Evolutionary conservation across 1,284 basidiomycete genomes (phyloP), one percentile per base, ranked within the genome.

Genomic region (Ustilago shanxiensis): DNA sequence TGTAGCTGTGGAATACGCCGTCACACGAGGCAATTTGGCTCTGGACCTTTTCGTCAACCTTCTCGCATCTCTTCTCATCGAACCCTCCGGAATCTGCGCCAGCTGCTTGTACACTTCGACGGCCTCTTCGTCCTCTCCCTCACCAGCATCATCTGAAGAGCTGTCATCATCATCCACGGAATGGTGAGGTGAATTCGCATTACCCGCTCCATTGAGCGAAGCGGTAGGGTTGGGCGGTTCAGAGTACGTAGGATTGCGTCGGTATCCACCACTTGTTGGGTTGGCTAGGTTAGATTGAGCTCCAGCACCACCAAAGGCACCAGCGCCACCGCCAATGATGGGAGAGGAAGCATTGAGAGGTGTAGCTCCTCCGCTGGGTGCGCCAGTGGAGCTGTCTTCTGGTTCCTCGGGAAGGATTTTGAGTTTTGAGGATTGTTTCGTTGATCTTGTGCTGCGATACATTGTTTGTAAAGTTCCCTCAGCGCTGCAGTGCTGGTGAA

Each of bases 351-450:
- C 62, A n/a, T 49, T 67, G 60, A 57, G 14, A 16, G 73, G 71
- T 8, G 66, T 68, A 14, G 55, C 72, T 16, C 66, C 70, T 22
- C 74, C 70, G 29, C 63, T 67, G n/a, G 47, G 47, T 28, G 65
- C 67, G 33, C 64, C 65, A 22, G 61, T 54, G 14, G 66, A 61
- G 60, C 86, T 82, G 55, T 88, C 86, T 61, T 95, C 92, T 11
- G 93, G 93, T 83, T 96, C 93, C 79, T 95, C 94, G 49, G 95
- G 95, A 20, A 98, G 89, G 45, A 97, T 94, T 86, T 97, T 96
- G 82, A 97, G 91, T 86, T 96, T 96, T 66, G 91, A 89, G 6
- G 92, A 91, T 24, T 91, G 90, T 85, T 97, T 97, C 1, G 95
- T 95, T n/a, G 94, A 88, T 49, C 80, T 63, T 51, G 58, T 76